phyloP scores from a whole-genome alignment of 352 stramenopile genomes.

The Phytophthora idaei region DNA sequence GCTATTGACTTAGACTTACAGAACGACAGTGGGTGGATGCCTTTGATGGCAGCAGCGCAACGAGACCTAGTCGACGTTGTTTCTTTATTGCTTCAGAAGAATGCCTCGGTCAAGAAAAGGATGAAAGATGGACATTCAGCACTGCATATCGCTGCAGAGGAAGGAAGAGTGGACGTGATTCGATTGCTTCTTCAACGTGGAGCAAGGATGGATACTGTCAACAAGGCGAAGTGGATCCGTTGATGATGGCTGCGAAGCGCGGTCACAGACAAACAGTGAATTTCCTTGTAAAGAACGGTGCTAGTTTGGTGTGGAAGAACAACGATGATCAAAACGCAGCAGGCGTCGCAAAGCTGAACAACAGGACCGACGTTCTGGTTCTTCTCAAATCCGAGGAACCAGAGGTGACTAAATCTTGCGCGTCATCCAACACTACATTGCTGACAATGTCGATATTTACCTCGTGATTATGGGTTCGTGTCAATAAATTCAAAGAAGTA shows the following conservation, averaged over 20 bases:
- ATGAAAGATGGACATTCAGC: conserved; percentile 7
- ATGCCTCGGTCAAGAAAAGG: neutral
- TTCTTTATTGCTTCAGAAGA: conserved; percentile 10
- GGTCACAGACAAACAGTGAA: conserved; percentile 16
- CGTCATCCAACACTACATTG: neutral
- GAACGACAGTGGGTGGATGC: conserved; percentile 13
- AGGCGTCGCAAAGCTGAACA: conserved; percentile 10
- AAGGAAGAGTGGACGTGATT: conserved; percentile 9
- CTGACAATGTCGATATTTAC: neutral
- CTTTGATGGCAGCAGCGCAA: conserved; percentile 16
- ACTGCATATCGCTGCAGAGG: conserved; percentile 23
- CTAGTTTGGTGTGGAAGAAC: conserved; percentile 7
- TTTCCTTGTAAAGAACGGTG: conserved; percentile 5
- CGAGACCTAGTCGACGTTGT: conserved; percentile 9
- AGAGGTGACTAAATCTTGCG: neutral
- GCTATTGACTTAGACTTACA: conserved; percentile 1
- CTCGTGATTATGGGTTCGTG: neutral
- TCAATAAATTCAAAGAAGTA: neutral
- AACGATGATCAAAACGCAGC: neutral
- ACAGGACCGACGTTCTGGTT: conserved; percentile 12
- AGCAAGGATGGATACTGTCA: conserved; percentile 2
- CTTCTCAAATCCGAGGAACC: conserved; percentile 2
- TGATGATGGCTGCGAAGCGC: conserved; percentile 19
- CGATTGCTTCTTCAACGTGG: conserved; percentile 9
- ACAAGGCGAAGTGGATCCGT: conserved; percentile 1